phyloP scores from a whole-genome alignment of 1,284 basidiomycete species.

The Sanghuangporus sanghuang region DNA sequence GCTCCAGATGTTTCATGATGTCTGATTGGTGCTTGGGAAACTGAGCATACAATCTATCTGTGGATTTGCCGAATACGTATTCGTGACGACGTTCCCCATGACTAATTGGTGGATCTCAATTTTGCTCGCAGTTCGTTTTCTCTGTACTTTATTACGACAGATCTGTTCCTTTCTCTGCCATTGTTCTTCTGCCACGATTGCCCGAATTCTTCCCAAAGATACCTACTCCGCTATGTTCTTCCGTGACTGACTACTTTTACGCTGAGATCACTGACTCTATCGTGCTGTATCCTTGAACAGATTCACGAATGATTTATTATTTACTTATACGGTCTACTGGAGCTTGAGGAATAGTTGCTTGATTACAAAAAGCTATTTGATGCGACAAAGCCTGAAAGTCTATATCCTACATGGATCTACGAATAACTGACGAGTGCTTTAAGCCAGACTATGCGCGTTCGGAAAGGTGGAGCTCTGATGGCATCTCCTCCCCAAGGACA shows the following conservation, averaged over 20 bases:
- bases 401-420: not conserved
- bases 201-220: too few species aligned
- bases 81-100: too few species aligned
- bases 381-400: not conserved
- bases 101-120: too few species aligned
- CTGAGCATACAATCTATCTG: not conserved
- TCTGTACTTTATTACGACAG: too few species aligned
- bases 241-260: not conserved
- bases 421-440: not conserved
- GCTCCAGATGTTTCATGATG: too few species aligned
- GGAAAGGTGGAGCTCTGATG: constrained; percentile 40
- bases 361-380: not conserved
- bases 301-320: too few species aligned
- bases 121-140: too few species aligned
- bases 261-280: not conserved
- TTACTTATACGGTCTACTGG: not conserved
- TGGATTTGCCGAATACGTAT: not conserved
- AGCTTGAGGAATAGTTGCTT: not conserved
- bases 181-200: too few species aligned
- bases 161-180: too few species aligned
- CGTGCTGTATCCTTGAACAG: too few species aligned
- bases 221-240: not conserved
- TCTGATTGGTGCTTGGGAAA: too few species aligned
- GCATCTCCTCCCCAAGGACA: constrained; percentile 46
- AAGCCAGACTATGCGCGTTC: constrained; percentile 5